A percentile compares a stretch with the other conserved stretches of the same genome.
These are phyloP conservation scores for Houttuynia cordata DNA, from an alignment of 164 flowering plant genomes.

Conservation along the genomic window DNA sequence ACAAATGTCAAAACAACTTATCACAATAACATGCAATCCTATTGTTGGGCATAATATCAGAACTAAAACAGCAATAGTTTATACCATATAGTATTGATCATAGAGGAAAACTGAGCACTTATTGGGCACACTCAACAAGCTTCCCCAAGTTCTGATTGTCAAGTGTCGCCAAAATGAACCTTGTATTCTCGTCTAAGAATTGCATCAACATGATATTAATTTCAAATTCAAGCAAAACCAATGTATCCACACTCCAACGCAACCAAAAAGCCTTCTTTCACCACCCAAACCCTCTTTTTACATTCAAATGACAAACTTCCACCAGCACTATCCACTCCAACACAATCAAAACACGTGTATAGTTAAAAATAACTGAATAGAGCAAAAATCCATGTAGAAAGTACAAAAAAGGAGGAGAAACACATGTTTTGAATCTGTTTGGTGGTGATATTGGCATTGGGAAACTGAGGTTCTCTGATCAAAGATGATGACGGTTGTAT, in stretches of 20 bases:
- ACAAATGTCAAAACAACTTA: too few relatives aligned
- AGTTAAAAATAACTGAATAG: too few relatives aligned
- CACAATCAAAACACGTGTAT: too few relatives aligned
- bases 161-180: conserved; percentile 77
- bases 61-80: too few relatives aligned
- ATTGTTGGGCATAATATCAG: too few relatives aligned
- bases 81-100: neutral
- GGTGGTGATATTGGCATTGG: conserved; percentile 13
- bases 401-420: neutral
- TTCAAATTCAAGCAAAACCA: neutral
- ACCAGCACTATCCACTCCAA: neutral
- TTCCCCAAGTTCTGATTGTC: conserved; percentile 92
- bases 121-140: conserved; percentile 89
- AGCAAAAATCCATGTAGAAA: neutral
- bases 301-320: neutral
- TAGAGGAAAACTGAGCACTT: conserved; percentile 16
- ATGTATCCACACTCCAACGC: neutral
- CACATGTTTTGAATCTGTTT: conserved; percentile 17
- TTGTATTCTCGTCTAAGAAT: conserved; percentile 93
- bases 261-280: too few relatives aligned
- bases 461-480: conserved; percentile 15
- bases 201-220: conserved; percentile 24
- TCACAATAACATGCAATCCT: too few relatives aligned
- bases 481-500: too few relatives aligned
- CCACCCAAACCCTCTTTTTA: too few relatives aligned